Evolutionary conservation across 2,329 filamentous ascomycete genomes (phyloP), one percentile per base, ranked within the genome.

Genomic region (Aspergillus awamori): DNA sequence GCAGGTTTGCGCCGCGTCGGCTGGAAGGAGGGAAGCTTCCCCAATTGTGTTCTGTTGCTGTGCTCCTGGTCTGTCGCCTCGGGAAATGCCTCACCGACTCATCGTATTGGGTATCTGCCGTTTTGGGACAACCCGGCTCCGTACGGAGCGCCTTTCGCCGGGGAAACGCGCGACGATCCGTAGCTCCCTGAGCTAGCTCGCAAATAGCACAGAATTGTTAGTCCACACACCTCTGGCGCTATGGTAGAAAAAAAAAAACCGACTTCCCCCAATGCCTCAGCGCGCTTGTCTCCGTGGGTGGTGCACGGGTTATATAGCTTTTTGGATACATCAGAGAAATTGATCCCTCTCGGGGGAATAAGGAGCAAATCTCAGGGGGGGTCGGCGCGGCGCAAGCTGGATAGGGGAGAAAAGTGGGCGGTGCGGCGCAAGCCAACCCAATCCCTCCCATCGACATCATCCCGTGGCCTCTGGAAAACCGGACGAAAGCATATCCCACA

Each of bases 261-360:
- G 10, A 30, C n/a, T 20, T 33, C 15, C 11, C 41, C 39, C 53
- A 45, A 41, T 53, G 11, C 22, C 38, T n/a, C 28, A 13, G 26
- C 13, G 13, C 13, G 17, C n/a, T 13, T 55, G 22, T 36, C 24
- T 36, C 43, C 28, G 39, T 47, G 53, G 53, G 53, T 45, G 53
- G 39, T 56, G 53, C 26, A 22, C 39, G 41, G 53, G 53, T 56
- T 56, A 56, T 56, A 56, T 56, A 56, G 17, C 52, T 60, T 60
- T 36, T 60, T 59, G 57, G 56, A 62, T 62, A 62, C 22, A 62
- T 62, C 57, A 62, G 57, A 62, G 52, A 47, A 62, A 59, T 53
- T 51, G 53, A n/a, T 26, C 53, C 39, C 49, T 38, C 45, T 51
- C 22, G 53, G 51, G 41, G 56, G 30, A 28, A 36, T 24, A 22